phyloP scores from a whole-genome alignment of 78 protist genomes.

The Dictyostelium discoideum region dicty_2.7 NC_007090.3:3913501-3914000 shows the following conservation, averaged over 20 bases:
- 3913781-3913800: background rate
- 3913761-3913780: background rate
- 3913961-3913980: background rate
- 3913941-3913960: background rate
- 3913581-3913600: conserved; percentile 15
- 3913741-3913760: background rate
- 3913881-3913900: background rate
- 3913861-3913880: background rate
- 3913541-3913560: background rate
- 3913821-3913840: background rate
- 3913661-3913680: background rate
- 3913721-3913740: background rate
- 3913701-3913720: conserved; percentile 4
- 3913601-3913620: conserved; percentile 3
- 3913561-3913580: conserved; percentile 8
- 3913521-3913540: background rate
- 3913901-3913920: background rate
- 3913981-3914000: background rate
- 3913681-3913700: background rate
- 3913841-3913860: background rate
- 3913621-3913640: background rate
- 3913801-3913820: background rate
- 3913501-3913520: background rate
- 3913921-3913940: background rate
- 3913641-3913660: background rate